phyloP scores from a whole-genome alignment of 1,284 basidiomycete genomes.

The Cystobasidium pallidum region DNA sequence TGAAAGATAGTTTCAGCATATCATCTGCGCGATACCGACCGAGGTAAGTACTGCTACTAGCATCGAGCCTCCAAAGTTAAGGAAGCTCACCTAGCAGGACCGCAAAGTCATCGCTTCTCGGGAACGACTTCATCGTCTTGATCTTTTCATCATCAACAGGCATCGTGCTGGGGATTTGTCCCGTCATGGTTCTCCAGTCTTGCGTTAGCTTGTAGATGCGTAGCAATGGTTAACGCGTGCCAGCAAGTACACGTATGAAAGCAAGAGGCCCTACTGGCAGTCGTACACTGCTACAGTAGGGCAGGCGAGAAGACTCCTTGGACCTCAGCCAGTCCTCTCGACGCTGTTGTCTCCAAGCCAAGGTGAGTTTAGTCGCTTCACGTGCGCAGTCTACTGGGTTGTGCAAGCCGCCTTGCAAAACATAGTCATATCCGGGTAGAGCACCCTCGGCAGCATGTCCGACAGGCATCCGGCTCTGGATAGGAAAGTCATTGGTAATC shows the following conservation, averaged over 20 bases:
- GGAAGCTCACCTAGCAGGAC: conserved; percentile 34
- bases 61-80: neutral
- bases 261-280: conserved; percentile 19
- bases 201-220: neutral
- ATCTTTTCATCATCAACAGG: conserved; percentile 18
- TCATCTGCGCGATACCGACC: neutral
- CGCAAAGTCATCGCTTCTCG: conserved; percentile 43
- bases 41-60: too few species aligned
- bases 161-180: neutral
- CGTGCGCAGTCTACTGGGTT: neutral
- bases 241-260: neutral
- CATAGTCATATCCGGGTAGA: too few species aligned
- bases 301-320: neutral
- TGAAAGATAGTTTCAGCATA: neutral
- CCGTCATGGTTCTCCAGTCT: conserved; percentile 11
- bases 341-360: neutral
- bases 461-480: too few species aligned
- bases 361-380: neutral
- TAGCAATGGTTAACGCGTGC: neutral
- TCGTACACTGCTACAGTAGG: conserved; percentile 13
- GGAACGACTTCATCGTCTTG: conserved; percentile 25
- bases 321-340: neutral
- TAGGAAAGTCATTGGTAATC: too few species aligned
- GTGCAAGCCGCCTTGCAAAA: neutral
- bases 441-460: too few species aligned